These are phyloP conservation scores for Retiboletus fuscus DNA, from an alignment of 1,284 basidiomycete species.

Conservation along the genomic window DNA sequence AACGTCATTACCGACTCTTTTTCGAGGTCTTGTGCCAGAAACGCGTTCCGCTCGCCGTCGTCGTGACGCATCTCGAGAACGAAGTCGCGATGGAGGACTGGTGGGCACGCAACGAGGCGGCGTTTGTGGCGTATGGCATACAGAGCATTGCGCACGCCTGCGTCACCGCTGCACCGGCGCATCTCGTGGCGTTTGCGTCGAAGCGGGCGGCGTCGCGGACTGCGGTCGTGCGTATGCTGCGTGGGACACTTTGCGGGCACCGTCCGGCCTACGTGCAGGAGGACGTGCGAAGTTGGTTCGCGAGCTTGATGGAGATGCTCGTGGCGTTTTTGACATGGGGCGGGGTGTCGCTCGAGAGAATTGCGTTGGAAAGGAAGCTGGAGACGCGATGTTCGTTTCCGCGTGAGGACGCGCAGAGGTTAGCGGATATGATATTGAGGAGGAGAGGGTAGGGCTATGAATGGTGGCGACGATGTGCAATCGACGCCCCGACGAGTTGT, in stretches of 20 bases:
- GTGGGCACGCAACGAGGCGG: neutral
- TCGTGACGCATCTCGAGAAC: conserved; percentile 15
- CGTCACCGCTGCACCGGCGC: neutral
- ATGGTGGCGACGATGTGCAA: too few relatives aligned
- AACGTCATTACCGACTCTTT: conserved; percentile 16
- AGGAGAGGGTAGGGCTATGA: too few relatives aligned
- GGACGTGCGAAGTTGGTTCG: neutral
- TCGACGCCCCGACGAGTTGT: too few relatives aligned
- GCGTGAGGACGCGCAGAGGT: neutral
- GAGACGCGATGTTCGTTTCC: conserved; percentile 9
- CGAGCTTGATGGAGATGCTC: neutral
- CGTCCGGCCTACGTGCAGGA: neutral
- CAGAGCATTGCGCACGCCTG: neutral
- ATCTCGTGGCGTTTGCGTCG: neutral
- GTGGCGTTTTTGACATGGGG: neutral
- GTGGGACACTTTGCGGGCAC: neutral
- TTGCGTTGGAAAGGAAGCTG: neutral
- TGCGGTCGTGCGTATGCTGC: conserved; percentile 22
- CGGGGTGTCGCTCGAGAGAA: neutral
- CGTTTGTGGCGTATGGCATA: conserved; percentile 1
- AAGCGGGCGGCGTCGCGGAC: conserved; percentile 1
- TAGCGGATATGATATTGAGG: neutral
- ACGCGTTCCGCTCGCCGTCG: conserved; percentile 11
- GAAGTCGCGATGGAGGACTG: neutral
- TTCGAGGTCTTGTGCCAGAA: conserved; percentile 12